A percentile compares a stretch with the other conserved stretches of the same genome.
Conservation (phyloP, 2,329 filamentous ascomycete species). For the Colletotrichum liaoningense region DNA sequence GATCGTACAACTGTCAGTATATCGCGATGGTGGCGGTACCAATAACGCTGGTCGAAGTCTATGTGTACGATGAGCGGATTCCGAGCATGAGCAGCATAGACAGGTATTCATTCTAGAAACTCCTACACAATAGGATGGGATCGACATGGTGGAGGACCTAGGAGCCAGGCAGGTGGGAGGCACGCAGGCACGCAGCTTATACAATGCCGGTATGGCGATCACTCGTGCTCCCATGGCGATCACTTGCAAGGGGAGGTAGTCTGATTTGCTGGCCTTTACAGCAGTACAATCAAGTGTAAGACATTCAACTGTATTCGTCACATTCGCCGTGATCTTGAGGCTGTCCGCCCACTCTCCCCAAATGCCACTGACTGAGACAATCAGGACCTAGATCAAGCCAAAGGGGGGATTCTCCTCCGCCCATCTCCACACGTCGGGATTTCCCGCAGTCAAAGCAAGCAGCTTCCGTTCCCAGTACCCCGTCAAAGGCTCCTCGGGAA, state of each 20-base stretch:
- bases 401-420: slow-evolving; percentile 8
- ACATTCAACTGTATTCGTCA: slow-evolving; percentile 7
- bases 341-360: background rate
- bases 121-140: background rate
- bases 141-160: background rate
- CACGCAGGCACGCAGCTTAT: no score
- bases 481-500: slow-evolving; percentile 65
- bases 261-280: background rate
- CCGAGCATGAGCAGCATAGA: background rate
- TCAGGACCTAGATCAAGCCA: slow-evolving; percentile 3
- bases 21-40: no score
- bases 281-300: background rate
- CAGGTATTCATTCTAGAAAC: background rate
- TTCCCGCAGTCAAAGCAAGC: slow-evolving; percentile 56
- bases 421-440: slow-evolving; percentile 50
- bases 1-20: no score
- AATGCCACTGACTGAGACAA: slow-evolving; percentile 9
- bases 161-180: no score
- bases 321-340: background rate
- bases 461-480: slow-evolving; percentile 61
- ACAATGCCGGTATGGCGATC: slow-evolving; percentile 2
- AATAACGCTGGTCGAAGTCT: background rate
- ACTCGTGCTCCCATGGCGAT: background rate
- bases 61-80: no score
- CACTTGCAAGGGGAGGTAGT: background rate